Conservation (phyloP, 176 grass and related monocot species). For the Cenchrus fungigraminus region DNA sequence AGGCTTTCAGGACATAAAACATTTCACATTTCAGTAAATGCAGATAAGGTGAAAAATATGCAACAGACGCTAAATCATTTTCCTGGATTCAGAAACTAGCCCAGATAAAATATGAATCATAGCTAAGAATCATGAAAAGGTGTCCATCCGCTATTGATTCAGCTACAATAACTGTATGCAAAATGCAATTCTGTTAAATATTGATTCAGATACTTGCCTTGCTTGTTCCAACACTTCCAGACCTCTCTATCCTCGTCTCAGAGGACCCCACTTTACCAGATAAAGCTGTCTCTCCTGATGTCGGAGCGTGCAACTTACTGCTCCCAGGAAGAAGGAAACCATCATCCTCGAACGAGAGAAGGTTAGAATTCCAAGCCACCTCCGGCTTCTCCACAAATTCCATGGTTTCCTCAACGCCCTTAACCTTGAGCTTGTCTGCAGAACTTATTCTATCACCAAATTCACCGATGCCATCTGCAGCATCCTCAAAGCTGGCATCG, state of each 20-base stretch:
- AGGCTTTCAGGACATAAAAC: conserved; percentile 22
- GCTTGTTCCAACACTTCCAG: conserved; percentile 28
- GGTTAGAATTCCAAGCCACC: not conserved
- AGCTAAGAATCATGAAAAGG: not conserved
- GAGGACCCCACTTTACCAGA: conserved; percentile 23
- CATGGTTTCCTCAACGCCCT: not conserved
- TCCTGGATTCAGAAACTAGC: not conserved
- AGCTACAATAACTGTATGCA: not conserved
- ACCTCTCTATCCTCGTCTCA: conserved; percentile 9
- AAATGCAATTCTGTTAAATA: conserved; percentile 1
- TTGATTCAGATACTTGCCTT: conserved; percentile 38
- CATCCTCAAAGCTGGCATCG: conserved; percentile 9
- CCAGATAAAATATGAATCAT: not conserved
- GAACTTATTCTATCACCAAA: conserved; percentile 12
- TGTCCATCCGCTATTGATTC: not conserved
- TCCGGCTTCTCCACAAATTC: conserved; percentile 22
- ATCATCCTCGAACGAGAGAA: conserved; percentile 2
- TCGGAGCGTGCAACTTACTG: conserved; percentile 7
- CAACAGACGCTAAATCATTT: not conserved
- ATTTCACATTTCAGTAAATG: conserved; percentile 17
- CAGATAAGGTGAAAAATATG: not conserved
- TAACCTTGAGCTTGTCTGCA: conserved; percentile 2
- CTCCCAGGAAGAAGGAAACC: conserved; percentile 30
- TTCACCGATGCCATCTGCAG: conserved; percentile 1
- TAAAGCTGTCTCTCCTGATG: conserved; percentile 23